Percentiles rank a stretch among this genome's conserved stretches.
Conservation (phyloP, 2,329 filamentous ascomycete species). For the Fusarium begoniae region DNA sequence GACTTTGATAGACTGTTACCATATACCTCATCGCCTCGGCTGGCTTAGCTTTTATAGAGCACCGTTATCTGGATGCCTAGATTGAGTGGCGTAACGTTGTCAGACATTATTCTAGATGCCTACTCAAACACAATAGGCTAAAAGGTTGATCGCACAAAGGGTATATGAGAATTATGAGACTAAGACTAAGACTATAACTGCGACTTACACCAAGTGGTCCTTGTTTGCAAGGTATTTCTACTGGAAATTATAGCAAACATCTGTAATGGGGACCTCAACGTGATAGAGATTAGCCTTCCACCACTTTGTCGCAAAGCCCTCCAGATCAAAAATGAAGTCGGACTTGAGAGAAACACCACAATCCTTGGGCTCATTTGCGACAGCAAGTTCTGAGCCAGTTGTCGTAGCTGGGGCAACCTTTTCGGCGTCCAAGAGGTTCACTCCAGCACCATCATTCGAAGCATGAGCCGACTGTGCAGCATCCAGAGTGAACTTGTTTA, state of each 20-base stretch:
- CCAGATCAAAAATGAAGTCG: slow-evolving; percentile 8
- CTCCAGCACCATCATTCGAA: not conserved
- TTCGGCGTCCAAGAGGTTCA: not conserved
- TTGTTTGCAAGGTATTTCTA: not conserved
- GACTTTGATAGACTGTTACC: not conserved
- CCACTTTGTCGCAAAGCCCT: slow-evolving; percentile 16
- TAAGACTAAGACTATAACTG: not conserved
- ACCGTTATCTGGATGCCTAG: not conserved
- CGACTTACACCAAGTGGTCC: rapidly evolving
- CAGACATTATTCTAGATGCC: not conserved
- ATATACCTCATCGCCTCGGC: rapidly evolving
- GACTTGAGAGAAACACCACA: slow-evolving; percentile 13
- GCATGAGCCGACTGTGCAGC: not conserved
- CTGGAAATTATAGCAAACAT: slow-evolving; percentile 6
- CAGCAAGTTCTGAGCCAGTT: not conserved
- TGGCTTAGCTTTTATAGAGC: not conserved
- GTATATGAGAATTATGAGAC: not conserved
- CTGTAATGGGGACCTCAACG: slow-evolving; percentile 3
- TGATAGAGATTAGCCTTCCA: slow-evolving; percentile 11
- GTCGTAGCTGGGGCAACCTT: not conserved
- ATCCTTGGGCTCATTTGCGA: not conserved
- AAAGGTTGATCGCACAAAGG: not conserved
- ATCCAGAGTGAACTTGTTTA: slow-evolving; percentile 16
- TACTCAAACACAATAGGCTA: not conserved
- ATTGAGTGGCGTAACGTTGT: not conserved